Evolutionary conservation across 495 filamentous ascomycete genomes (phyloP), one percentile per base, ranked within the genome.

Genomic region (Sphaerosporella brunnea): DNA sequence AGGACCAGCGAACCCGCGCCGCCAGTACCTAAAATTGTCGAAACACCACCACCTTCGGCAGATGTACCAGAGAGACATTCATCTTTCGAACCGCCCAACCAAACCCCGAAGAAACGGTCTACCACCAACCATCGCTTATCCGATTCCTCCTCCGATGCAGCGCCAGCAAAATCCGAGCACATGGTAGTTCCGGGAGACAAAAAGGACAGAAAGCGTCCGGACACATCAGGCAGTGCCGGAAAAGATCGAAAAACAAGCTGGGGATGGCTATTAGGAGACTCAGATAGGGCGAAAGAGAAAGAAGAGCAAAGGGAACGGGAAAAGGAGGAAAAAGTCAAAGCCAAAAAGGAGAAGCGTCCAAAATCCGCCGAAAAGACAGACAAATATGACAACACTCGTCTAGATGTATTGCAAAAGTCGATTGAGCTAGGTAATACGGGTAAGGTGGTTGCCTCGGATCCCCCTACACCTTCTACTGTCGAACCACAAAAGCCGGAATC

Each of bases 381-480:
- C 25, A 74, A 72, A 50, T 53, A 66, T 24, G 70, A 73, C 9
- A 67, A 69, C 36, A 69, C 86, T 19, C 76, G 87, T 2, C 66
- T 92, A 39, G 88, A 95, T 52, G 70, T 84, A 5, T 63, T 87
- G 21, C 82, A 93, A 56, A 78, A 73, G 47, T 87, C 88, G 0
- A 84, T 84, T 56, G 86, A 78, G 25, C 64, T 66, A 35, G 66
- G 62, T 1, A 55, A 65, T 38, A 53, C 68, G 28, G 55, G 55
- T 23, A 82, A 45, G 65, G 65, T 41, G 63, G 55, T 48, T 62
- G 64, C 40, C 18, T 28, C 30, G 9, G 55, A 58, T 47, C 39
- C 54, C 0, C 36, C 50, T 45, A 54, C 49, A 11, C 9, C 35
- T 37, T 4, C 35, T 4, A 18, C 16, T 15, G 18, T 11, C 35